A percentile compares a stretch with the other conserved stretches of the same genome.
Conservation (phyloP, 2,329 filamentous ascomycete genomes). For the Aspergillus puulaauensis region DNA sequence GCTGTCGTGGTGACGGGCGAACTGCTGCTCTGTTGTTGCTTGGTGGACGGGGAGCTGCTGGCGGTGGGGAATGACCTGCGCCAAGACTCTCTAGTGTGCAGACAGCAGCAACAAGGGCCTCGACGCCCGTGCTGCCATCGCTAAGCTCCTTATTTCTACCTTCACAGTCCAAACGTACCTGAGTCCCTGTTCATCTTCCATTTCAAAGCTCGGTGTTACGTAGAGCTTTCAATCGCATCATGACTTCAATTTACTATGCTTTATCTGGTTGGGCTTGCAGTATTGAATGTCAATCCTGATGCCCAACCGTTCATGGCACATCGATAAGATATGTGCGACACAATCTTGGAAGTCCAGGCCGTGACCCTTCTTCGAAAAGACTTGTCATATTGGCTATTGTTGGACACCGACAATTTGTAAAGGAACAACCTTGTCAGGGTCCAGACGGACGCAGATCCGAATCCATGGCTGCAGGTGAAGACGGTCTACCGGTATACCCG, state of each 20-base stretch:
- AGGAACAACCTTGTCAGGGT: too few species aligned
- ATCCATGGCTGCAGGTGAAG: too few species aligned
- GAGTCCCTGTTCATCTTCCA: neutral
- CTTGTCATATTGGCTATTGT: too few species aligned
- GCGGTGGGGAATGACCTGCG: constrained; percentile 28
- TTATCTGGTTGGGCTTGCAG: neutral
- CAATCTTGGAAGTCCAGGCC: too few species aligned
- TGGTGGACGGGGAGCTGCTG: constrained; percentile 7
- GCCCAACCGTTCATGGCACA: neutral
- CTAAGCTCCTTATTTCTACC: neutral
- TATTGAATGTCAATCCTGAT: neutral
- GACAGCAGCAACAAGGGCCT: neutral
- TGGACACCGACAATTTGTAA: too few species aligned
- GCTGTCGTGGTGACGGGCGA: constrained; percentile 17
- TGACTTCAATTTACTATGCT: neutral
- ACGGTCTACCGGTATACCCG: too few species aligned
- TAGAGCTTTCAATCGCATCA: neutral
- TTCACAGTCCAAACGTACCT: neutral
- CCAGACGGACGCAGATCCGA: too few species aligned
- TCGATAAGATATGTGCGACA: neutral
- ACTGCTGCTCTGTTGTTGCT: neutral
- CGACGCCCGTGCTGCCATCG: neutral
- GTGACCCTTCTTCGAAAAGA: too few species aligned
- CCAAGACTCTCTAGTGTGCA: constrained; percentile 24
- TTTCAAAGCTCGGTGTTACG: neutral